Conservation (phyloP, 805 yeast species). For the Cyberlindnera petersonii region DNA sequence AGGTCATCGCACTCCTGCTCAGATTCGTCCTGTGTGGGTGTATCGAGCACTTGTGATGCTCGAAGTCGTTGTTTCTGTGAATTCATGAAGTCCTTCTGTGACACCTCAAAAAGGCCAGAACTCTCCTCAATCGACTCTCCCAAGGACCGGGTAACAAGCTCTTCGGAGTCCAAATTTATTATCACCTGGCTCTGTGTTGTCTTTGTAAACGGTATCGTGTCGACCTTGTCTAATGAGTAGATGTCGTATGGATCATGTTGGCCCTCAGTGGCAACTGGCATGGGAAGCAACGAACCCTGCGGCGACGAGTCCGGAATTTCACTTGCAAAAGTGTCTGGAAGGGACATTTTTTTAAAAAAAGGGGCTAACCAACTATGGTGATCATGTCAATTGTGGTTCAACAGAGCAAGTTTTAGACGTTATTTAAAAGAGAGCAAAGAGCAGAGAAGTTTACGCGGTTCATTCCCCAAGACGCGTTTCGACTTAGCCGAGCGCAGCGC, state of each 20-base stretch:
- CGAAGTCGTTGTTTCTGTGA: conserved; percentile 11
- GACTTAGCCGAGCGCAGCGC: too few relatives aligned
- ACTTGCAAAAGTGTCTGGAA: conserved; percentile 4
- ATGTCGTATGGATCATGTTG: conserved; percentile 5
- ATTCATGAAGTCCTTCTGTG: conserved; percentile 14
- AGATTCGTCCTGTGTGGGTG: conserved; percentile 5
- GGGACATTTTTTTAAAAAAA: conserved; percentile 1
- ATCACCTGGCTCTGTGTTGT: conserved; percentile 3
- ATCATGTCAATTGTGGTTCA: too few relatives aligned
- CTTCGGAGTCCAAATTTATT: conserved; percentile 3
- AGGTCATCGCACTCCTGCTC: conserved; percentile 11
- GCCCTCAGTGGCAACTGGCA: conserved; percentile 16
- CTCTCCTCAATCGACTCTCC: conserved; percentile 5
- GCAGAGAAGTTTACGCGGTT: too few relatives aligned
- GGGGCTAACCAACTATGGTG: too few relatives aligned
- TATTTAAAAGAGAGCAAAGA: too few relatives aligned
- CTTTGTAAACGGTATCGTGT: not conserved
- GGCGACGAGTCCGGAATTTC: conserved; percentile 20
- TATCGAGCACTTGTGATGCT: not conserved
- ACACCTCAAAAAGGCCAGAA: conserved; percentile 14
- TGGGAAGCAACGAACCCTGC: conserved; percentile 18
- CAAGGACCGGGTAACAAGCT: not conserved
- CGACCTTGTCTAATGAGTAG: conserved; percentile 2
- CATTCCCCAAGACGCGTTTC: too few relatives aligned
- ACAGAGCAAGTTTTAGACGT: too few relatives aligned